These are phyloP conservation scores for Ganoderma lucidum DNA, from an alignment of 1,284 basidiomycete species.

Conservation along the genomic window DNA sequence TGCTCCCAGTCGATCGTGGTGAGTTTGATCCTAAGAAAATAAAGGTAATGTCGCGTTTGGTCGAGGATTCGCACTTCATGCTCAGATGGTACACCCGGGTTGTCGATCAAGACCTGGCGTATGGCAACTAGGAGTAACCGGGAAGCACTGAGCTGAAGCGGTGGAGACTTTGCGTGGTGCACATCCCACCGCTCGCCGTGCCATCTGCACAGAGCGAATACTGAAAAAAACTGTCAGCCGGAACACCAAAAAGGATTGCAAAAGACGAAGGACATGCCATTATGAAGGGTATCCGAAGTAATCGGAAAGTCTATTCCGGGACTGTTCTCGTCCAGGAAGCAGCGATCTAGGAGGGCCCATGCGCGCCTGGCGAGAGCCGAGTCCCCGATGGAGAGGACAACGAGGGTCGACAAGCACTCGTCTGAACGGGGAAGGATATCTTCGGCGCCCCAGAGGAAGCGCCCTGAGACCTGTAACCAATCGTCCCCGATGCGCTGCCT, in stretches of 20 bases:
- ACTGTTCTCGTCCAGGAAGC: neutral
- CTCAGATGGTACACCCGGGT: neutral
- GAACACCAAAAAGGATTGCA: neutral
- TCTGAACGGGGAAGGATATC: neutral
- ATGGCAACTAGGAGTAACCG: neutral
- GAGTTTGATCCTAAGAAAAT: neutral
- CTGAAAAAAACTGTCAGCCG: neutral
- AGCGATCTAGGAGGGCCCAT: neutral
- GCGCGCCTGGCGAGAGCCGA: neutral
- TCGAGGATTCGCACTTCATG: neutral
- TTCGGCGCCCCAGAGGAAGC: slow-evolving; percentile 3
- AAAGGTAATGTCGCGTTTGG: neutral
- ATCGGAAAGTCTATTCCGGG: neutral
- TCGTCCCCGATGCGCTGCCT: neutral
- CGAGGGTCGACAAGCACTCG: slow-evolving; percentile 3
- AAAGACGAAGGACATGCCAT: neutral
- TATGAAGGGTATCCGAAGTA: neutral
- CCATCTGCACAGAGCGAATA: neutral
- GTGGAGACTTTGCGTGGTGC: neutral
- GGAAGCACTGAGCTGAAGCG: neutral
- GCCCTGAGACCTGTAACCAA: neutral
- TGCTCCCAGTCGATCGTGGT: neutral
- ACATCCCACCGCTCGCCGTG: neutral
- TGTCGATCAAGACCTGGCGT: neutral
- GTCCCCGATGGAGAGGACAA: neutral